Conservation (phyloP, 768 basidiomycete species). For the Lentinula edodes region DNA sequence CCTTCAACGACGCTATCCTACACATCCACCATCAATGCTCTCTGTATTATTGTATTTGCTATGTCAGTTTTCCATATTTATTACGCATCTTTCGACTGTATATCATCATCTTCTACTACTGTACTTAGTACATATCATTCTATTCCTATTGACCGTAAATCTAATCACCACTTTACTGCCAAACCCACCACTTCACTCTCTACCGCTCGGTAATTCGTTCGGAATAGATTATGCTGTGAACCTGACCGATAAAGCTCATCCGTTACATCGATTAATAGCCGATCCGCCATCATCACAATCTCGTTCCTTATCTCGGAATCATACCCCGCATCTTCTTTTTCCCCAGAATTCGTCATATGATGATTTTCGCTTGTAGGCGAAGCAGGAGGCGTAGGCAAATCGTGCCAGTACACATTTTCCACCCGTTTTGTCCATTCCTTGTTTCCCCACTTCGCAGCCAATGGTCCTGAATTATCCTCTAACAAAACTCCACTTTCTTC, state of each 20-base stretch:
- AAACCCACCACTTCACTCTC: slow-evolving; percentile 79
- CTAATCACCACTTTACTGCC: slow-evolving; percentile 62
- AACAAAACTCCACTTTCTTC: slow-evolving; percentile 44
- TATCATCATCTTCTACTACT: background rate
- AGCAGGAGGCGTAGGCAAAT: slow-evolving; percentile 33
- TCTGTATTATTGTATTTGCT: slow-evolving; percentile 10
- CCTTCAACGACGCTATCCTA: background rate
- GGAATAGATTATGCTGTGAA: slow-evolving; percentile 41
- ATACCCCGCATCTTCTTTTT: slow-evolving; percentile 10
- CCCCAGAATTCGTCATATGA: slow-evolving; percentile 3
- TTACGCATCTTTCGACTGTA: slow-evolving; percentile 1
- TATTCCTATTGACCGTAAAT: background rate
- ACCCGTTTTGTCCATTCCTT: slow-evolving; percentile 79
- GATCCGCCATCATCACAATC: slow-evolving; percentile 31
- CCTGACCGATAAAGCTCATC: slow-evolving; percentile 22
- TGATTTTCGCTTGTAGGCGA: slow-evolving; percentile 24
- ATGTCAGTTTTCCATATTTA: slow-evolving; percentile 9
- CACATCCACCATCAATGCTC: slow-evolving; percentile 2
- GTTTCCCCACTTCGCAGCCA: slow-evolving; percentile 66
- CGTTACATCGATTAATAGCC: slow-evolving; percentile 23
- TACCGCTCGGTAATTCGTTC: slow-evolving; percentile 81
- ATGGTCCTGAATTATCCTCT: slow-evolving; percentile 17
- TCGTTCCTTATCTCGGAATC: slow-evolving; percentile 18
- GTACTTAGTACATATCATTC: slow-evolving; percentile 4
- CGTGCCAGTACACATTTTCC: slow-evolving; percentile 79